Evolutionary conservation across 2,329 filamentous ascomycete genomes (phyloP).

Genomic region (Cladophialophora psammophila): DNA sequence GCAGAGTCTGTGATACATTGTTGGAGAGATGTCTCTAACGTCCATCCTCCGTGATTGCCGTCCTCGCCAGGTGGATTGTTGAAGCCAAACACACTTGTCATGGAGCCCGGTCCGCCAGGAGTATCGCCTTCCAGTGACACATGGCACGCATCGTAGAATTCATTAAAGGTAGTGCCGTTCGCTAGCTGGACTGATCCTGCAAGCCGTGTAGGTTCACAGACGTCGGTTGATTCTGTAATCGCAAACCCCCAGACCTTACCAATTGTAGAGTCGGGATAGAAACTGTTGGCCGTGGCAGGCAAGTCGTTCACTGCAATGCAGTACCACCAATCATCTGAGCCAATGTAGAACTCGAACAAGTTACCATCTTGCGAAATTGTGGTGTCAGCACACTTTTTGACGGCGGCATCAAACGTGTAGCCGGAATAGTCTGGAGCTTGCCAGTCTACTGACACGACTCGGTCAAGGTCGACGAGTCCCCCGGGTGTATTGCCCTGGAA

Average conservation of each 20-base stretch:
- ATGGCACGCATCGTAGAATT: conserved; percentile 19
- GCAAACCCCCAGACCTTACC: conserved; percentile 22
- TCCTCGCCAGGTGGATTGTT: conserved; percentile 11
- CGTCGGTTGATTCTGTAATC: not conserved
- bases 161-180: conserved; percentile 15
- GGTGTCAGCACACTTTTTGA: conserved; percentile 10
- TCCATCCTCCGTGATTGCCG: conserved; percentile 18
- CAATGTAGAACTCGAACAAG: conserved; percentile 22
- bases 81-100: conserved; percentile 17
- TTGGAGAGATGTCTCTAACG: conserved; percentile 8
- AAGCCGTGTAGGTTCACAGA: conserved; percentile 18
- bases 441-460: conserved; percentile 19
- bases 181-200: conserved; percentile 7
- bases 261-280: conserved; percentile 18
- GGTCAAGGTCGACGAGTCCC: conserved; percentile 12
- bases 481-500: conserved; percentile 20
- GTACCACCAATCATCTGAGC: conserved; percentile 21
- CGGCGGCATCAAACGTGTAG: conserved; percentile 13
- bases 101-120: conserved; percentile 1
- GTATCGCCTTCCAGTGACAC: conserved; percentile 12
- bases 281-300: not conserved
- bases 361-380: conserved; percentile 11
- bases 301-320: conserved; percentile 22
- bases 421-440: conserved; percentile 17
- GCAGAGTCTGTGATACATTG: conserved; percentile 13